phyloP scores from a whole-genome alignment of 805 yeast species.

The Zygotorulaspora florentina region DNA sequence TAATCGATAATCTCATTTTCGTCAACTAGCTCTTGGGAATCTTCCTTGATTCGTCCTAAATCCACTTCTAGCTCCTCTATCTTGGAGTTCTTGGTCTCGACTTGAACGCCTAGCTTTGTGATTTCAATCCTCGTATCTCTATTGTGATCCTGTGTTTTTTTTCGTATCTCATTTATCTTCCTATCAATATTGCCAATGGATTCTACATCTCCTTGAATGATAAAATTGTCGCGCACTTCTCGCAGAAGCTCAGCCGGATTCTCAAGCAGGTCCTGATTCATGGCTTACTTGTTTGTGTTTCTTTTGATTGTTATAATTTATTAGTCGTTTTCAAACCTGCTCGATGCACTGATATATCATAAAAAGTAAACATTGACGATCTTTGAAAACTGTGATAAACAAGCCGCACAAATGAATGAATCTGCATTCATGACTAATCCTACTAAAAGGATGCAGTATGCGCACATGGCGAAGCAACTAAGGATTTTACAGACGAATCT shows the following conservation, averaged over 20 bases:
- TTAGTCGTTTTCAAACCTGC: background rate
- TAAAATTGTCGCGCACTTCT: constrained; percentile 26
- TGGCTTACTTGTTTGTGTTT: constrained; percentile 7
- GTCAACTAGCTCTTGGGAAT: constrained; percentile 15
- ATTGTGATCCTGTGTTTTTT: constrained; percentile 6
- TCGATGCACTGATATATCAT: background rate
- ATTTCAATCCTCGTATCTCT: constrained; percentile 10
- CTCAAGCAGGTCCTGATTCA: constrained; percentile 17
- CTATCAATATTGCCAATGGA: constrained; percentile 16
- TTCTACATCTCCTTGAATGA: constrained; percentile 26
- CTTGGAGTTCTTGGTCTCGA: constrained; percentile 9
- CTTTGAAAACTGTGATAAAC: background rate
- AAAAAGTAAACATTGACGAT: background rate
- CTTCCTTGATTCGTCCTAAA: constrained; percentile 13
- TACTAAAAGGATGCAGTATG: constrained; percentile 31
- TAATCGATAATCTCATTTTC: constrained; percentile 18
- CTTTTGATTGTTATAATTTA: background rate
- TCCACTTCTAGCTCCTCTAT: constrained; percentile 11
- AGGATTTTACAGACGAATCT: constrained; percentile 26
- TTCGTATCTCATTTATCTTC: constrained; percentile 12
- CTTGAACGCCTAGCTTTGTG: constrained; percentile 7
- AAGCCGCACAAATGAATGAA: background rate
- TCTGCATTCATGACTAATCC: constrained; percentile 18
- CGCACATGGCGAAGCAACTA: constrained; percentile 30
- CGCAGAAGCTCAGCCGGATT: constrained; percentile 24